A percentile compares a stretch with the other conserved stretches of the same genome.
These are phyloP conservation scores for Musa troglodytarum DNA, from an alignment of 176 grass and related monocot species.

Conservation along the genomic window DNA sequence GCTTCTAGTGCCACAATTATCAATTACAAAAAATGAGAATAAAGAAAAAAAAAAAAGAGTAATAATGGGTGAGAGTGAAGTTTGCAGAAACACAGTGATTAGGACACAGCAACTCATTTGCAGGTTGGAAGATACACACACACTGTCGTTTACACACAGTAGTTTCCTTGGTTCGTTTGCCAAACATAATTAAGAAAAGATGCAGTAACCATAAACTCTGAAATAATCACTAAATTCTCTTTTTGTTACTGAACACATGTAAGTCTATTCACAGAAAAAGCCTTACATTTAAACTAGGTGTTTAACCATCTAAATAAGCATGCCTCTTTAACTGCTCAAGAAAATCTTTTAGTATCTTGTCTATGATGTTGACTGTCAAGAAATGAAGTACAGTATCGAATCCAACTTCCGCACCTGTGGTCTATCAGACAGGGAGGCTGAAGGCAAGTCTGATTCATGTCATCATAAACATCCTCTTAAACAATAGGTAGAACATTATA, in stretches of 20 bases:
- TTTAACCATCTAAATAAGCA: too few relatives aligned
- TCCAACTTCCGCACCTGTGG: background rate
- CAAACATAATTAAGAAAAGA: too few relatives aligned
- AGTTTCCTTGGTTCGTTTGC: too few relatives aligned
- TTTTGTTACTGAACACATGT: too few relatives aligned
- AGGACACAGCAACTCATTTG: background rate
- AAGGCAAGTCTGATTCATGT: background rate
- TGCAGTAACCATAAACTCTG: background rate
- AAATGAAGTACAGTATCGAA: background rate
- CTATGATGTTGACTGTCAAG: background rate
- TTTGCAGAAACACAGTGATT: background rate
- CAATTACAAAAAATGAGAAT: background rate
- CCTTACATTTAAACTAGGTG: too few relatives aligned
- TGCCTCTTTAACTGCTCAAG: too few relatives aligned
- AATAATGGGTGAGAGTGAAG: background rate
- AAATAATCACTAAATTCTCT: too few relatives aligned
- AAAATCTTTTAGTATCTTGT: too few relatives aligned
- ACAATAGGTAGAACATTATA: too few relatives aligned
- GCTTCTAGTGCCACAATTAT: slow-evolving; percentile 14
- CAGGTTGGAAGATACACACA: background rate
- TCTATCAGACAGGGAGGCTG: background rate
- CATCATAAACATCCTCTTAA: too few relatives aligned
- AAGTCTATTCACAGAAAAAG: too few relatives aligned
- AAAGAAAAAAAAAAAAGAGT: background rate
- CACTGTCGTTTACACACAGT: background rate